Evolutionary conservation across 1,284 basidiomycete species (phyloP).

Genomic region (Golubevia sp.): DNA sequence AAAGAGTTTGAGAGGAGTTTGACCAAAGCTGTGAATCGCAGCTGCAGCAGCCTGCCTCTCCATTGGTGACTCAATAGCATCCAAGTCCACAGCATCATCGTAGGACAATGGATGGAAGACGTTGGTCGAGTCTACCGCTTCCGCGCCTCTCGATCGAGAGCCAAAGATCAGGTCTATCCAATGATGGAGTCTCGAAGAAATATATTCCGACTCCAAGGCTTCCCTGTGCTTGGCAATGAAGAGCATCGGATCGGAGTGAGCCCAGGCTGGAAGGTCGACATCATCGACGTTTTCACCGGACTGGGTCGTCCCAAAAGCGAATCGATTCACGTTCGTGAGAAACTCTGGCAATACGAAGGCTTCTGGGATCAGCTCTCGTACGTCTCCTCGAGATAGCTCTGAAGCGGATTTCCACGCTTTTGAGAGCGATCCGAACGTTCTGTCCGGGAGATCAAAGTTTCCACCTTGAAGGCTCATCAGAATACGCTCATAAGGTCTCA

Average conservation of each 20-base stretch:
- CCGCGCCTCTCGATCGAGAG: slow-evolving; percentile 38
- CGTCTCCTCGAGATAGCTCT: slow-evolving; percentile 84
- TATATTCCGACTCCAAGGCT: slow-evolving; percentile 86
- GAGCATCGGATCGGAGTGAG: slow-evolving; percentile 78
- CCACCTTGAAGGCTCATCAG: slow-evolving; percentile 63
- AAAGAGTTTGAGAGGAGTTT: slow-evolving; percentile 70
- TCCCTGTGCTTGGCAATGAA: slow-evolving; percentile 82
- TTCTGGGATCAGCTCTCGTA: slow-evolving; percentile 90
- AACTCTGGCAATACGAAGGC: slow-evolving; percentile 72
- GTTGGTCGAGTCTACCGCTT: slow-evolving; percentile 70
- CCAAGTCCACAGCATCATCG: slow-evolving; percentile 67
- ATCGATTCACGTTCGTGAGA: slow-evolving; percentile 65
- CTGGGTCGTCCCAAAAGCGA: slow-evolving; percentile 80
- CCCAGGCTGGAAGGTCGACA: slow-evolving; percentile 90
- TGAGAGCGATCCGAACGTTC: slow-evolving; percentile 75
- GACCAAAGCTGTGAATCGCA: slow-evolving; percentile 85
- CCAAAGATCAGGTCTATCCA: slow-evolving; percentile 82
- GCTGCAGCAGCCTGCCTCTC: slow-evolving; percentile 90
- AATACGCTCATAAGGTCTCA: slow-evolving; percentile 69
- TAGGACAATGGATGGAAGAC: slow-evolving; percentile 94
- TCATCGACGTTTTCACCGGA: slow-evolving; percentile 82
- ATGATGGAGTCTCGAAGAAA: slow-evolving; percentile 79
- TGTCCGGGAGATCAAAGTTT: slow-evolving; percentile 94
- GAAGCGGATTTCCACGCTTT: slow-evolving; percentile 85
- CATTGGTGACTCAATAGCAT: slow-evolving; percentile 80